These are phyloP conservation scores for Arachis stenosperma DNA, from an alignment of 306 rosid species.

Conservation along the genomic window DNA sequence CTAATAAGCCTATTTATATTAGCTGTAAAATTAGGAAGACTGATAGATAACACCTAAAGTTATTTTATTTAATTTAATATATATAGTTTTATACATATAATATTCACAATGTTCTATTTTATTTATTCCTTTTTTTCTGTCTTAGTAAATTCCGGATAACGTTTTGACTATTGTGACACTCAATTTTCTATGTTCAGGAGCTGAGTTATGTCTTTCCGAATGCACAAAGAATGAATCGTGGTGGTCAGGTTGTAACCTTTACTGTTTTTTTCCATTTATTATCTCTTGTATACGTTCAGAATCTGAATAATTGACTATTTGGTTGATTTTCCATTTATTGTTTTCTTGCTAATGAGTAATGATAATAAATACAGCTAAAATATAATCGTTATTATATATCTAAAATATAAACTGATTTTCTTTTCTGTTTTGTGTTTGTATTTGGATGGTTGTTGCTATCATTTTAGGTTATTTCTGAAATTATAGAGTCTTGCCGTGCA, in stretches of 20 bases:
- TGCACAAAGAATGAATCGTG: slow-evolving; percentile 91
- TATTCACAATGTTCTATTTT: neutral
- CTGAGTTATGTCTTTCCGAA: slow-evolving; percentile 85
- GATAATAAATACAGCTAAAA: slow-evolving; percentile 11
- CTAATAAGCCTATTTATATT: too few species aligned
- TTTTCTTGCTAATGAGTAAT: neutral
- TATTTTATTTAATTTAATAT: too few species aligned
- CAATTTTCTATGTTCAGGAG: slow-evolving; percentile 56
- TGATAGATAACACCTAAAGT: too few species aligned
- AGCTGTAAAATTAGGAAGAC: too few species aligned
- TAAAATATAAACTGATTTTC: neutral
- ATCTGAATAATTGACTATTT: neutral
- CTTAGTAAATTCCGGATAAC: neutral
- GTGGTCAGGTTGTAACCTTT: slow-evolving; percentile 79
- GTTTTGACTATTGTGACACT: slow-evolving; percentile 17
- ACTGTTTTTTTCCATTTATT: neutral
- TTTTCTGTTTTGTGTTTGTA: neutral
- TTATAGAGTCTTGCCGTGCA: slow-evolving; percentile 84
- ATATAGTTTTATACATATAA: too few species aligned
- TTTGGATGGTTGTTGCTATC: slow-evolving; percentile 5
- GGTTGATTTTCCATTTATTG: neutral
- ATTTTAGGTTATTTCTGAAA: slow-evolving; percentile 84
- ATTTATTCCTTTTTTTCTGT: neutral
- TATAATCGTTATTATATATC: neutral
- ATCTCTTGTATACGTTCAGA: neutral